Evolutionary conservation across 2,329 filamentous ascomycete species (phyloP), one percentile per base, ranked within the genome.

Genomic region (Clarireedia hainanense): DNA sequence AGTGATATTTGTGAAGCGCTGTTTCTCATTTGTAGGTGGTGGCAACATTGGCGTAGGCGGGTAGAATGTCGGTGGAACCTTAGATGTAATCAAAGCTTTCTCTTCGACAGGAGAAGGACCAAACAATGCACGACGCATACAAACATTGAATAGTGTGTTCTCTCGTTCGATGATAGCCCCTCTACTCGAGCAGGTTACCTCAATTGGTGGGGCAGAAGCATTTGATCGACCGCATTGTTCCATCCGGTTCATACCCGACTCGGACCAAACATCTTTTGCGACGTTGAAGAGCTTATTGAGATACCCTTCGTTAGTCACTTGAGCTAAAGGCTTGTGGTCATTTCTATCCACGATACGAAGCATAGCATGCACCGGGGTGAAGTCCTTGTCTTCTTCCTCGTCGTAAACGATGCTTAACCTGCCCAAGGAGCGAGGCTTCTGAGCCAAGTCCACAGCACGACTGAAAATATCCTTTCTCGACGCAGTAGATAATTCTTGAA

Each of bases 1-100:
- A 50, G 86, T 81, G 60, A 99, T 95, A 69, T 92, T 88, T 50
- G 88, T 96, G 73, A 91, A 97, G 24, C 88, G 83, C 62, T 85
- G 82, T 76, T 90, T 92, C 67, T 88, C 81, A 47, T 88, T 90
- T 58, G 88, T 85, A 0, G 94, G 91, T 37, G 79, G 74, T 2
- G 94, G 91, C 1, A 97, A 76, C 71, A 91, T 76, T 61, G 81
- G 76, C 12, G 73, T 74, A 1, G 79, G 69, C 1, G 91, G 88
- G 65, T 85, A 85, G 37, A 79, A 73, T 24, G 80, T 76, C 14
- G 83, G 75, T 5, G 89, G 83, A 7, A 90, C 70, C 72, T 89
- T 89, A 53, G 84, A 79, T 49, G 83, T 77, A n/a, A 97, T 74
- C 5, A 97, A 76, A 2, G 84, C 80, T 66, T 81, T 80, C 71